phyloP scores from a whole-genome alignment of 2,329 filamentous ascomycete genomes.

The Venturia aucupariae region DNA sequence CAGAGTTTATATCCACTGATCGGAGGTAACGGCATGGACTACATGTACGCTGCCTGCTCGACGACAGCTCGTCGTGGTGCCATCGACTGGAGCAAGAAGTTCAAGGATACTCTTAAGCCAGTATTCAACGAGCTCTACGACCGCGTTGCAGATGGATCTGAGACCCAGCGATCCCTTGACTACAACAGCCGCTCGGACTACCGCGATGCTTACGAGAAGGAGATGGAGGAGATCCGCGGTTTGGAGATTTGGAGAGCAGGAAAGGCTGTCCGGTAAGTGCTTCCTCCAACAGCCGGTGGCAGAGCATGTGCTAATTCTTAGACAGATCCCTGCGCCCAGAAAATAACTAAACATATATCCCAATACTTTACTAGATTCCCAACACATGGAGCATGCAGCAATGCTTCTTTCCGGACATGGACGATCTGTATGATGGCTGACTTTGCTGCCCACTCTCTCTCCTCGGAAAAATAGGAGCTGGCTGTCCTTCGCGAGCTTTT shows the following conservation, averaged over 20 bases:
- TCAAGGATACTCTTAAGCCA: conserved; percentile 98
- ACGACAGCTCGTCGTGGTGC: conserved; percentile 96
- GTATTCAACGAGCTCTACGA: conserved; percentile 98
- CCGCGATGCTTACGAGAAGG: conserved; percentile 92
- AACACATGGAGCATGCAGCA: conserved; percentile 1
- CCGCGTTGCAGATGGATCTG: conserved; percentile 78
- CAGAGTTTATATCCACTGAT: conserved; percentile 97
- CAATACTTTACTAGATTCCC: conserved; percentile 5
- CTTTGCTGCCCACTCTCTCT: background rate
- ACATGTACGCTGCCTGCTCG: conserved; percentile 99
- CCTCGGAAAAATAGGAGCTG: background rate
- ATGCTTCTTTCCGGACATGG: conserved; percentile 3
- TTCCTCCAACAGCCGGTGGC: background rate
- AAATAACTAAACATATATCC: conserved; percentile 8
- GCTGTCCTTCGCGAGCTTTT: background rate
- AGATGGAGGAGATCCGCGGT: conserved; percentile 97
- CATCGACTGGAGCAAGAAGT: conserved; percentile 94
- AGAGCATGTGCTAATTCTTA: background rate
- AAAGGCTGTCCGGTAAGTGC: conserved; percentile 69
- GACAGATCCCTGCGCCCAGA: conserved; percentile 11
- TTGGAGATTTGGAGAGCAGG: conserved; percentile 99
- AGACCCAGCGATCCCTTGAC: conserved; percentile 93
- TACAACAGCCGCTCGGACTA: conserved; percentile 96
- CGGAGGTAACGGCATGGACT: conserved; percentile 97
- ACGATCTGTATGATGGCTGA: conserved; percentile 5